Evolutionary conservation across 306 rosid genomes (phyloP).

Genomic region (Acmispon strigosus): DNA sequence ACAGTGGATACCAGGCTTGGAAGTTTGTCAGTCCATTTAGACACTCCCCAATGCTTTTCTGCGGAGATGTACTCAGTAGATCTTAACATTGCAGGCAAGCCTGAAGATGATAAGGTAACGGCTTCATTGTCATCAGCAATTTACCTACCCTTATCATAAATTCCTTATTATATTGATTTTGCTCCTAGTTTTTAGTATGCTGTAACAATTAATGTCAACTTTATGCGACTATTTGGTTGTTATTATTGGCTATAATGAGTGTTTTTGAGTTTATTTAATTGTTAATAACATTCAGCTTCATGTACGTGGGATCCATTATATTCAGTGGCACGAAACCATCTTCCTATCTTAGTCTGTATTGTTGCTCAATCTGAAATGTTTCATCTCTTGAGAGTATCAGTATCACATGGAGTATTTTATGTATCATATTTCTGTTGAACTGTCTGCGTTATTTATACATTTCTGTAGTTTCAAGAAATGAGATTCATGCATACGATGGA

Average conservation of each 20-base stretch:
- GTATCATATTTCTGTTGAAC: conserved; percentile 2
- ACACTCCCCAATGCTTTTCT: conserved; percentile 91
- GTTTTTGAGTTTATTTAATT: conserved; percentile 6
- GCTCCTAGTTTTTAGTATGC: neutral
- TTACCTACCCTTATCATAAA: conserved; percentile 1
- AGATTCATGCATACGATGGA: neutral
- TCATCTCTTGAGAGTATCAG: neutral
- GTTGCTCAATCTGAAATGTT: conserved; percentile 11
- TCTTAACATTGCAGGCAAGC: conserved; percentile 83
- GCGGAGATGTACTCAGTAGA: conserved; percentile 98
- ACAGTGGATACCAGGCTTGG: conserved; percentile 97
- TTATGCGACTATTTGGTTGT: neutral
- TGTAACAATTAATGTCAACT: neutral
- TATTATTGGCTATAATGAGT: neutral
- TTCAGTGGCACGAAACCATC: neutral
- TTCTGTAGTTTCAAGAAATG: conserved; percentile 6
- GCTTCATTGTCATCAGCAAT: neutral
- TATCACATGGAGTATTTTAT: neutral
- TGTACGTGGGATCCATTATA: neutral
- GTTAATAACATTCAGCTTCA: neutral
- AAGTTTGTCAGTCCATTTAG: conserved; percentile 92
- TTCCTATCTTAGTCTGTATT: neutral
- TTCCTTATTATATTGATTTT: neutral
- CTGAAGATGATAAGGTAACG: conserved; percentile 95
- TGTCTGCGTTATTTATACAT: neutral